Conservation (phyloP, 345 rosid genomes). For the Psidium guajava region DNA sequence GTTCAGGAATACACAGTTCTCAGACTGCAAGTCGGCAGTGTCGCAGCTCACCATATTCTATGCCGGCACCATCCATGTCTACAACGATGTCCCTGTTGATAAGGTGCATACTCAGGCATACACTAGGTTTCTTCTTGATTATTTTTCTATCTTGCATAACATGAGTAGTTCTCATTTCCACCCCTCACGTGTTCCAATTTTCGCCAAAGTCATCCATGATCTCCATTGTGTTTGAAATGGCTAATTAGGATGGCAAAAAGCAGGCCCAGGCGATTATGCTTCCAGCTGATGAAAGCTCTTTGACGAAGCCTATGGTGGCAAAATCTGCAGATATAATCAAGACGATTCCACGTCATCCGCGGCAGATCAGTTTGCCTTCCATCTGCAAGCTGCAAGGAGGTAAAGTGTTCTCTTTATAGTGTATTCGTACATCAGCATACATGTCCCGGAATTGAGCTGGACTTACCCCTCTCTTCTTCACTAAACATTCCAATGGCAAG, state of each 20-base stretch:
- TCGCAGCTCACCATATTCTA: constrained; percentile 28
- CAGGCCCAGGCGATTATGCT: constrained; percentile 31
- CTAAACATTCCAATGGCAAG: constrained; percentile 26
- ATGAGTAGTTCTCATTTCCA: background rate
- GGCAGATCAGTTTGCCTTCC: background rate
- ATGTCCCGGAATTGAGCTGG: background rate
- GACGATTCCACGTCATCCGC: background rate
- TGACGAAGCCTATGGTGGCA: constrained; percentile 1
- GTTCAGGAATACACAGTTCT: background rate
- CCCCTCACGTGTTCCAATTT: background rate
- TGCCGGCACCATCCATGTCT: constrained; percentile 18
- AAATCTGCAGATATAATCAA: constrained; percentile 1
- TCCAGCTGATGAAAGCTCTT: constrained; percentile 20
- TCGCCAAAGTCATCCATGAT: background rate
- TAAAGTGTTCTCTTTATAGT: background rate
- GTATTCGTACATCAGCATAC: background rate
- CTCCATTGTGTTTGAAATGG: background rate
- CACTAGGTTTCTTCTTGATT: background rate
- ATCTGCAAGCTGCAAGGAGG: constrained; percentile 4
- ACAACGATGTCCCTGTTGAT: constrained; percentile 4
- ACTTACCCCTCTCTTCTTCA: background rate
- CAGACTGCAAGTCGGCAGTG: background rate
- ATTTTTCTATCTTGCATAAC: background rate
- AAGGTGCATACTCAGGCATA: background rate
- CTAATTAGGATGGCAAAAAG: background rate